Base-by-base conservation (phyloP, 192 early-diverging fungal genomes). In the Gamsiella multidivaricata region DNA sequence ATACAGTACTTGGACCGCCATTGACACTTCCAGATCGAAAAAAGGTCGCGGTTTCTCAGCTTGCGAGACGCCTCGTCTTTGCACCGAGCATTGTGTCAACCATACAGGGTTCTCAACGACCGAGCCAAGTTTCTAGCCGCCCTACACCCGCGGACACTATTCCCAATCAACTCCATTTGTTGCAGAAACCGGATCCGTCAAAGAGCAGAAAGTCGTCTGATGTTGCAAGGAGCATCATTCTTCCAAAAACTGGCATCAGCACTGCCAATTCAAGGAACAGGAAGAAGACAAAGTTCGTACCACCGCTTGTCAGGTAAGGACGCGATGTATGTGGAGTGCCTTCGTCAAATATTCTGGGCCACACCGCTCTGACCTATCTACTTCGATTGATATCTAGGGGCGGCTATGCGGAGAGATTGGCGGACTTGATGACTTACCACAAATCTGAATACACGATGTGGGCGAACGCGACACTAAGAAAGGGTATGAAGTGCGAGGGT, bases 391-490 rank as follows among this genome's bases (percentile, higher is more conserved):
- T 31, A 26, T 17, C 23, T 69, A 78, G 66, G 10, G 74, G 74
- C 45, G 66, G 74, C 22, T 63, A 78, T 64, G 65, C 74, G 11
- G 60, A 69, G 41, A 42, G 60, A 15, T 41, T 78, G 3, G 46
- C 33, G 3, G 51, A 68, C 18, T 26, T 78, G 39, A 63, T 78
- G 53, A 46, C 22, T 9, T 56, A 64, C 43, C 60, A 78, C 26
- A 63, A 63, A 39, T 78, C 74, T 3, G 74, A 78, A 47, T 64
- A 69, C 41, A 49, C 39, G 0, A 58, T 69, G 53, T 78, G 74
- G 74, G 54, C 60, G 1, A 78, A 63, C 25, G 53, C 65, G 9
- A 59, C 41, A 22, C 28, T 62, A 18, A 25, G 74, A 57, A 8
- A 54, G 41, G 59, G 73, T 76, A 68, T 10, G 41, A 5, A 15